phyloP scores from a whole-genome alignment of 768 basidiomycete species.

The Rhizopogon vulgaris region DNA sequence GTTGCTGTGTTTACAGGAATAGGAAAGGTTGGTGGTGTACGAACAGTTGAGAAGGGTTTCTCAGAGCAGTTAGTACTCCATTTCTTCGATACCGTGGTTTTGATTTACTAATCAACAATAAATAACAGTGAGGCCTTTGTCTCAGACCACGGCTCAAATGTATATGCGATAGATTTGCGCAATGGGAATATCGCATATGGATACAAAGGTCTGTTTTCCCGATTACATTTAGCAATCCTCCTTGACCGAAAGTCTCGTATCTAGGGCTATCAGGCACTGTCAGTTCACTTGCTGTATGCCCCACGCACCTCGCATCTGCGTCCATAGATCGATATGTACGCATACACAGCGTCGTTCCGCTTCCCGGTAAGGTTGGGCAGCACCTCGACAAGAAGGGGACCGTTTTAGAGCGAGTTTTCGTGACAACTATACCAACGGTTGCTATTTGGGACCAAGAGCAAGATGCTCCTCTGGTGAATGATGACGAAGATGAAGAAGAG shows the following conservation, averaged over 20 bases:
- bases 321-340: slow-evolving; percentile 67
- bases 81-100: neutral
- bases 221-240: neutral
- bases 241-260: neutral
- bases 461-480: slow-evolving; percentile 6
- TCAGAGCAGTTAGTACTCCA: slow-evolving; percentile 53
- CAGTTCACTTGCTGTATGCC: slow-evolving; percentile 53
- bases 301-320: slow-evolving; percentile 50
- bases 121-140: slow-evolving; percentile 58
- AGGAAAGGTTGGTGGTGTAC: slow-evolving; percentile 57
- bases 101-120: slow-evolving; percentile 1
- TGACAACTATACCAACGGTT: slow-evolving; percentile 56
- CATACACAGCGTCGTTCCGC: slow-evolving; percentile 56
- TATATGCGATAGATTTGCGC: slow-evolving; percentile 65
- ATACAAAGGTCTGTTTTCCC: slow-evolving; percentile 50
- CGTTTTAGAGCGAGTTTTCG: slow-evolving; percentile 57
- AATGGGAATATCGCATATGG: slow-evolving; percentile 58
- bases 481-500: slow-evolving; percentile 39
- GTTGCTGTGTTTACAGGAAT: slow-evolving; percentile 60
- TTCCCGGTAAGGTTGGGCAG: slow-evolving; percentile 40
- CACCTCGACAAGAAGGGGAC: slow-evolving; percentile 53
- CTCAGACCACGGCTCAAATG: slow-evolving; percentile 56
- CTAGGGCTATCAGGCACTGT: slow-evolving; percentile 69
- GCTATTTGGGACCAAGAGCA: slow-evolving; percentile 52
- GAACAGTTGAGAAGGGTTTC: slow-evolving; percentile 49